Evolutionary conservation across 139 green algal species (phyloP), one percentile per base, ranked within the genome.

Genomic region (Chlamydomonas urium): DNA sequence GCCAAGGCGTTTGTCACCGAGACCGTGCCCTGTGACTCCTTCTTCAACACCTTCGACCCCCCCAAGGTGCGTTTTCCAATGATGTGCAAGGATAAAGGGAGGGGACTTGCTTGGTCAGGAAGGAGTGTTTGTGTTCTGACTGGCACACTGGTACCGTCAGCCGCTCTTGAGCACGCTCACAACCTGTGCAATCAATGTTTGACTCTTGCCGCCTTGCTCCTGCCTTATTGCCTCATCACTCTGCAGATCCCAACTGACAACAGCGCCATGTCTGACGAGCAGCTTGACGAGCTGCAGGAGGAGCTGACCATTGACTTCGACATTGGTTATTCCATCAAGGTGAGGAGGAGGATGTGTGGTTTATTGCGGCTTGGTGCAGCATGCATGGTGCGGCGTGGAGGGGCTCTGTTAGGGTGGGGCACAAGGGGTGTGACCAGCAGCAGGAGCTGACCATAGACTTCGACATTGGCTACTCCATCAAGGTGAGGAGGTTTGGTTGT

Each of bases 11-110:
- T 81, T 35, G 58, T 71, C 4, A 72, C 65, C 2, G 74, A 79
- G 74, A 66, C 45, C 31, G 66, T 77, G 61, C 79, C 79, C 17
- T 77, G 66, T 38, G 79, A 85, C 17, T 85, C 79, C 0, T 81
- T 85, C 74, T 85, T 85, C 66, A 85, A 79, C 61, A 69, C 76
- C 59, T 85, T 85, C 38, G 74, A 81, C 56, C 79, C 79, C 2
- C 79, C 79, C 31, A 36, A 71, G 73, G 78, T 83, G n/a, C 29
- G 73, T 45, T n/a, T n/a, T n/a, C n/a, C n/a, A n/a, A n/a, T n/a
- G n/a, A n/a, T n/a, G n/a, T n/a, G n/a, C n/a, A n/a, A n/a, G n/a
- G n/a, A n/a, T n/a, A n/a, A n/a, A n/a, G n/a, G n/a, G n/a, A n/a
- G n/a, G n/a, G n/a, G n/a, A n/a, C n/a, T n/a, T n/a, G n/a, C n/a